These are phyloP conservation scores for Coemansia sp. DNA, from an alignment of 192 early-diverging fungal genomes.

Conservation along the genomic window DNA sequence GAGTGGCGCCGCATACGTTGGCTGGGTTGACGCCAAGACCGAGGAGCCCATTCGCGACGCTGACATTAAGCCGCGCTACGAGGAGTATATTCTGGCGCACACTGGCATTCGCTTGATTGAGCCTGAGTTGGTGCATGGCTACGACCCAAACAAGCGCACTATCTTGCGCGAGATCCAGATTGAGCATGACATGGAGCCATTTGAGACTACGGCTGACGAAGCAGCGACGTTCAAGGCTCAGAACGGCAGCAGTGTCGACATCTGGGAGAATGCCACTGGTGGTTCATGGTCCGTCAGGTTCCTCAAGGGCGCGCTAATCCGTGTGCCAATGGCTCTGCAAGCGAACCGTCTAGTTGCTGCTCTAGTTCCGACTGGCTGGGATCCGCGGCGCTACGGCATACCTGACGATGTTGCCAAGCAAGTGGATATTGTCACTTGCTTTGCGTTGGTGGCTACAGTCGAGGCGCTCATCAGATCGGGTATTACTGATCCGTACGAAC, in stretches of 20 bases:
- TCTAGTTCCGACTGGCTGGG: conserved; percentile 92
- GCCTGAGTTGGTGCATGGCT: conserved; percentile 77
- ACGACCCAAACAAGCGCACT: conserved; percentile 79
- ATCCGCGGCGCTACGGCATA: conserved; percentile 89
- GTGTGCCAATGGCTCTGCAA: conserved; percentile 83
- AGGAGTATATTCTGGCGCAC: conserved; percentile 82
- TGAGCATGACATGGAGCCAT: conserved; percentile 78
- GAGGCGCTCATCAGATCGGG: conserved; percentile 87
- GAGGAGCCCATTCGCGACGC: conserved; percentile 77
- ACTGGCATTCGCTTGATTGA: conserved; percentile 60
- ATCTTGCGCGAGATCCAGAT: conserved; percentile 84
- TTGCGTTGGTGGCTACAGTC: conserved; percentile 82
- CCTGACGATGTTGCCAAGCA: conserved; percentile 86
- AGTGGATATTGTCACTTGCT: conserved; percentile 85
- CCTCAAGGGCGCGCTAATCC: conserved; percentile 83
- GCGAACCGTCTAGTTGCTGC: conserved; percentile 82
- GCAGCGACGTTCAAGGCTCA: conserved; percentile 76
- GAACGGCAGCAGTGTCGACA: conserved; percentile 76
- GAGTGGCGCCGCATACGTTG: conserved; percentile 31
- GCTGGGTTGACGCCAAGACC: conserved; percentile 86
- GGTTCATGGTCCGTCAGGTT: conserved; percentile 75
- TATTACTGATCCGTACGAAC: conserved; percentile 95
- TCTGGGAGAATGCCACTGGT: conserved; percentile 42
- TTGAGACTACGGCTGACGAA: conserved; percentile 84
- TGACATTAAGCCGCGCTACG: conserved; percentile 86